Base-by-base conservation (phyloP, 306 rosid genomes). In the Malus fusca region DNA sequence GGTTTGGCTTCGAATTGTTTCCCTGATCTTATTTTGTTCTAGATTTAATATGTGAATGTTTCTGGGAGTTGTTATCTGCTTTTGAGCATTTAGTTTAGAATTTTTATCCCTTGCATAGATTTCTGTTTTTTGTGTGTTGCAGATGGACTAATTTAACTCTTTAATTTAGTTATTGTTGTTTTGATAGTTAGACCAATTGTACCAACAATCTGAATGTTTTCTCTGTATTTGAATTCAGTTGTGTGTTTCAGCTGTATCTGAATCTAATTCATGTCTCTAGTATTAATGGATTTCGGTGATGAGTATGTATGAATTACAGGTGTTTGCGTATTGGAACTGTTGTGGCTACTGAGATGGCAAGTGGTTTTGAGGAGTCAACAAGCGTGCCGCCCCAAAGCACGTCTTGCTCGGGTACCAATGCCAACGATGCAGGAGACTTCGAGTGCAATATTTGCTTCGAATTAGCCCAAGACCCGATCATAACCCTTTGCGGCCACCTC, bases 401-500 rank as follows among this genome's bases (percentile, higher is more conserved):
- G 35, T 88, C 90, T 26, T 87, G 82, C 79, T 85, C 88, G 0
- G 85, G 85, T 46, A 84, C 71, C 43, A 80, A 75, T 73, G 67
- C 79, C 19, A 89, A 88, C 69, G 96, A 95, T 12, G 85, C 87
- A 1, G 97, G 93, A 8, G 93, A 92, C 83, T 95, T 95, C 12
- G 97, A 95, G 75, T 95, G 99, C 88, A 95, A 95, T 81, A 92
- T 95, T 40, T 95, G 99, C 85, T 89, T 95, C 9, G 99, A 95
- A 55, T 77, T 95, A 78, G 97, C 97, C 4, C 97, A 92, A 62
- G 97, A 95, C 12, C 97, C 99, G 0, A 90, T 92, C 63, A 87
- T 95, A 48, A 92, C 98, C 19, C 90, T 90, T 4, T 95, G 98
- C 22, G 98, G 99, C 30, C 99, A 95, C 64, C 84, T 95, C 42